Conservation (phyloP, 1,139 yeast species). For the Blastobotrys serpentis region DNA sequence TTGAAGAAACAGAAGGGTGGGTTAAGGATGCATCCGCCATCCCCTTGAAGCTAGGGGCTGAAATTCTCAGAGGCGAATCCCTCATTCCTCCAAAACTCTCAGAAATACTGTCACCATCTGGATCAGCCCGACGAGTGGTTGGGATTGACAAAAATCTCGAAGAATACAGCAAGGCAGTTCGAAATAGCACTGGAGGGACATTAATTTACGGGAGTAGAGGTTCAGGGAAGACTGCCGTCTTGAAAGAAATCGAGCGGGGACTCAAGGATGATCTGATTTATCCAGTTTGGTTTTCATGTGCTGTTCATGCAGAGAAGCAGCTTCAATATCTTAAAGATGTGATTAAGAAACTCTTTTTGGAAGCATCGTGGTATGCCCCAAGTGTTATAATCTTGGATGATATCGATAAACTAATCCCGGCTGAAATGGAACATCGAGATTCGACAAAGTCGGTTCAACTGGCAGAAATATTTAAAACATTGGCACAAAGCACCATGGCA, state of each 20-base stretch:
- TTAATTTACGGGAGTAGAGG: slow-evolving; percentile 75
- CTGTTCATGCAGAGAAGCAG: slow-evolving; percentile 55
- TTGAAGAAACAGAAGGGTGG: slow-evolving; percentile 54
- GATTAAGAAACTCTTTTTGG: slow-evolving; percentile 53
- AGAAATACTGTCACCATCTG: slow-evolving; percentile 10
- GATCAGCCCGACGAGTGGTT: slow-evolving; percentile 41
- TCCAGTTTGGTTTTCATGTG: slow-evolving; percentile 52
- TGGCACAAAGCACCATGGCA: slow-evolving; percentile 42
- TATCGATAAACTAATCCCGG: slow-evolving; percentile 71
- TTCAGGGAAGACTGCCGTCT: slow-evolving; percentile 68
- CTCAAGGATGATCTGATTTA: slow-evolving; percentile 47
- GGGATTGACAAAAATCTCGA: slow-evolving; percentile 55
- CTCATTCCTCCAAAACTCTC: slow-evolving; percentile 40
- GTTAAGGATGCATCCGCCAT: slow-evolving; percentile 31
- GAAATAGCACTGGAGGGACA: slow-evolving; percentile 52
- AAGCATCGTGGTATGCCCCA: slow-evolving; percentile 79
- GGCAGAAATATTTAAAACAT: slow-evolving; percentile 47
- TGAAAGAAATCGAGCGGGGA: slow-evolving; percentile 44
- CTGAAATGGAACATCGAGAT: slow-evolving; percentile 69
- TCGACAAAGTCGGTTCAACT: slow-evolving; percentile 58
- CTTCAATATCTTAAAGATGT: slow-evolving; percentile 50
- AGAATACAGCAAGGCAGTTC: slow-evolving; percentile 47
- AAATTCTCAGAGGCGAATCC: slow-evolving; percentile 52
- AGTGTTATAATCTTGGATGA: slow-evolving; percentile 75
- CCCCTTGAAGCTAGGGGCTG: slow-evolving; percentile 54